Base-by-base conservation (phyloP, 352 stramenopile species). In the Pythium rishiriense region DNA sequence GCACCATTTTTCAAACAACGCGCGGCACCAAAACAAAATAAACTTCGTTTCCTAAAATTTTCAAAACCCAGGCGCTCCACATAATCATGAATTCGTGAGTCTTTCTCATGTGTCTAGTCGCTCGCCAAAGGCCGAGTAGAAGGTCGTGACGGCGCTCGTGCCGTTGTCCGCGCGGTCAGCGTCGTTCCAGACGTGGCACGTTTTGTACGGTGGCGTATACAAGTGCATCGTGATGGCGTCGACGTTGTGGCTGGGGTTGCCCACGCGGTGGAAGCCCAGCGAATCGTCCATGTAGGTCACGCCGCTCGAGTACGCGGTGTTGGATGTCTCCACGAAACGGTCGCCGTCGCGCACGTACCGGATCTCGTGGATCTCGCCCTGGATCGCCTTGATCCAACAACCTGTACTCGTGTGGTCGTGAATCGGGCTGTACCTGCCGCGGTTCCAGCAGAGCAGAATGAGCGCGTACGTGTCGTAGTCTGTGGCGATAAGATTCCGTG, bases 401-500 rank as follows among this genome's bases (percentile, higher is more conserved):
- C 91, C 93, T 67, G 97, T 88, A 46, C 82, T 91, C 43, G 88
- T 91, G 74, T 98, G 93, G 74, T 98, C 90, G 74, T 98, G 93
- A 68, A 98, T 96, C 0, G 88, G 90, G 31, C 89, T 91, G 70
- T 90, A 91, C 75, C 90, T 90, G 57, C 78, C 78, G 21, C 84
- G 76, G 75, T 95, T 98, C 93, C 93, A 98, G 70, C 94, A 96
- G 28, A 98, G 72, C 29, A 98, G 51, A 37, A 98, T 84, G n/a
- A 98, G 77, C n/a, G 91, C 93, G 73, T 95, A 98, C 6, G 78
- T 90, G 69, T 91, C 70, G 65, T 92, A 59, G 71, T 98, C 92
- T 1, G 88, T 97, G 3, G 86, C 76, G 62, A 98, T 85, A 9
- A 97, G 67, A 68, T 97, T 98, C 51, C 92, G 73, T 24, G 90